Conservation (phyloP, 1,284 basidiomycete species). For the Anthracocystis walkeri region DNA sequence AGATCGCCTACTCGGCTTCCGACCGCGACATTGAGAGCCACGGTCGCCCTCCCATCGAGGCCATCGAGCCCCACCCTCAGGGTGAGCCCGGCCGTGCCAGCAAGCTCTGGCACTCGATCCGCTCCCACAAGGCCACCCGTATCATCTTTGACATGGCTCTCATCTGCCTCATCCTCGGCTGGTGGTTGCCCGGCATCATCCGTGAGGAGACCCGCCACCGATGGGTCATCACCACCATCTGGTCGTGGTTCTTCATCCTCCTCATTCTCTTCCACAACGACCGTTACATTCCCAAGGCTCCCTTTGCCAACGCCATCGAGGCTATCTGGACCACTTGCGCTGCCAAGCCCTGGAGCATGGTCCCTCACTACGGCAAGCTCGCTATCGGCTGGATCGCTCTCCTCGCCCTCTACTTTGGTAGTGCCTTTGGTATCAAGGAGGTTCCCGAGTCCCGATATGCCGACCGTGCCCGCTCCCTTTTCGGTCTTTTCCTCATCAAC, state of each 20-base stretch:
- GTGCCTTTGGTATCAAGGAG: conserved; percentile 61
- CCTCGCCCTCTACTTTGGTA: conserved; percentile 58
- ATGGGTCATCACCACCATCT: conserved; percentile 57
- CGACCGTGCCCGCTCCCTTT: conserved; percentile 57
- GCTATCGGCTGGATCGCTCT: conserved; percentile 57
- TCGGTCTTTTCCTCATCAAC: conserved; percentile 63
- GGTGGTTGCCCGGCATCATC: conserved; percentile 58
- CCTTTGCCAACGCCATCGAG: conserved; percentile 51
- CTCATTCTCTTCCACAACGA: conserved; percentile 66
- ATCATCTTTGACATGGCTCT: conserved; percentile 40
- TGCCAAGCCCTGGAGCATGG: conserved; percentile 52
- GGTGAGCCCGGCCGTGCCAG: conserved; percentile 44
- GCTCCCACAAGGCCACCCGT: conserved; percentile 42
- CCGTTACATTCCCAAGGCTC: conserved; percentile 60
- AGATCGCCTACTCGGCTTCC: conserved; percentile 45
- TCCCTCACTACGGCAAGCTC: conserved; percentile 55
- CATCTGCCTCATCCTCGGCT: conserved; percentile 50
- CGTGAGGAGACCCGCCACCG: conserved; percentile 49
- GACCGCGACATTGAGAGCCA: conserved; percentile 53
- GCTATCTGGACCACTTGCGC: conserved; percentile 43
- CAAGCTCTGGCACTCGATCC: conserved; percentile 44
- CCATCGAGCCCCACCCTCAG: conserved; percentile 50
- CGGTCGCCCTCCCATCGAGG: conserved; percentile 32
- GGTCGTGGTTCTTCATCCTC: conserved; percentile 64
- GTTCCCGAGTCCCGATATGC: conserved; percentile 50